phyloP scores from a whole-genome alignment of 441 rosid species.

The Euphorbia corollata region DNA sequence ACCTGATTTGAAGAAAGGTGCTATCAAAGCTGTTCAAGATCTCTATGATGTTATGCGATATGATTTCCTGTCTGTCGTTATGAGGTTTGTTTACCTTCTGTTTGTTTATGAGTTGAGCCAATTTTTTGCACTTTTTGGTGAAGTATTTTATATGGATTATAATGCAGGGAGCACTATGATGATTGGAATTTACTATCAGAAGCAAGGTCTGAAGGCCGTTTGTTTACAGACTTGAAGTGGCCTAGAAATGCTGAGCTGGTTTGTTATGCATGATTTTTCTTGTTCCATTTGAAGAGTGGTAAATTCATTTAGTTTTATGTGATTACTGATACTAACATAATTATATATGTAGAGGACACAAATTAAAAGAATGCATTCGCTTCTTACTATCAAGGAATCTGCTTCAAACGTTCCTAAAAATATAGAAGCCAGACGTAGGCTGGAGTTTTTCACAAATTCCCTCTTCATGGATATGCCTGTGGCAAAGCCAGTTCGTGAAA shows the following conservation, averaged over 20 bases:
- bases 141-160: slow-evolving; percentile 15
- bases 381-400: slow-evolving; percentile 88
- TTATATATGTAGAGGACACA: slow-evolving; percentile 53
- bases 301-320: slow-evolving; percentile 6
- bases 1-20: slow-evolving; percentile 68
- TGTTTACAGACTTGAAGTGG: slow-evolving; percentile 88
- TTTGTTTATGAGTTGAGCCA: slow-evolving; percentile 19
- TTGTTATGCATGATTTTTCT: slow-evolving; percentile 20
- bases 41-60: slow-evolving; percentile 83
- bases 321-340: slow-evolving; percentile 21
- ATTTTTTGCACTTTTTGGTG: slow-evolving; percentile 9
- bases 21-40: slow-evolving; percentile 90
- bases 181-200: slow-evolving; percentile 66
- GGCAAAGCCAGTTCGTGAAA: slow-evolving; percentile 70
- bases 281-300: slow-evolving; percentile 17
- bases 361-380: slow-evolving; percentile 74
- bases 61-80: slow-evolving; percentile 64
- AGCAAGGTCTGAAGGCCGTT: slow-evolving; percentile 81
- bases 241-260: slow-evolving; percentile 88
- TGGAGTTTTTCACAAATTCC: slow-evolving; percentile 88
- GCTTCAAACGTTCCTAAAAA: slow-evolving; percentile 83
- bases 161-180: slow-evolving; percentile 63
- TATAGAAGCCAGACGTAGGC: slow-evolving; percentile 89
- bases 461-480: slow-evolving; percentile 86
- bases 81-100: slow-evolving; percentile 50